A percentile compares a stretch with the other conserved stretches of the same genome.
phyloP scores from a whole-genome alignment of 2,329 filamentous ascomycete genomes.

The Neopestalotiopsis clavispora region DNA sequence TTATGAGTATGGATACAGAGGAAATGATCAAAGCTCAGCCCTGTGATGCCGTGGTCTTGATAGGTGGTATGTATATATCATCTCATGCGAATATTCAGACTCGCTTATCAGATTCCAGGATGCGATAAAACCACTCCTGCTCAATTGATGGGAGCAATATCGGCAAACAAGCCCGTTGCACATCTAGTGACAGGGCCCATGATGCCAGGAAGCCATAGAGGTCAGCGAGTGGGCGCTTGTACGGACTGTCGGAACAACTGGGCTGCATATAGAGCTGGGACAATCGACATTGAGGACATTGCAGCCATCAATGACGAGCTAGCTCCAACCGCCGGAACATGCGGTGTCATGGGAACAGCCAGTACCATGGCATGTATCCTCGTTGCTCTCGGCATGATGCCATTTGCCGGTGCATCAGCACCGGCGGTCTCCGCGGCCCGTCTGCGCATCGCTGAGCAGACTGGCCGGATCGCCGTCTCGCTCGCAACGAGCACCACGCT shows the following conservation, averaged over 20 bases:
- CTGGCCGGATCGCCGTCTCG: conserved; percentile 70
- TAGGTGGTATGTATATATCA: conserved; percentile 58
- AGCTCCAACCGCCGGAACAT: conserved; percentile 78
- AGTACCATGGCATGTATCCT: conserved; percentile 89
- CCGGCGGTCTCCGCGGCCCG: conserved; percentile 80
- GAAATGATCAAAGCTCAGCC: conserved; percentile 78
- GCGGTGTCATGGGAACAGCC: conserved; percentile 90
- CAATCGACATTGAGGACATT: conserved; percentile 75
- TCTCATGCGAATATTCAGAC: not conserved
- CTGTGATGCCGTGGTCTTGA: conserved; percentile 69
- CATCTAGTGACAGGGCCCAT: conserved; percentile 75
- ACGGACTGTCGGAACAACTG: conserved; percentile 78
- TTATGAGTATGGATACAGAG: conserved; percentile 83
- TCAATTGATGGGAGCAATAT: conserved; percentile 77
- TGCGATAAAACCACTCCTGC: conserved; percentile 79
- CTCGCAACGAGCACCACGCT: conserved; percentile 67
- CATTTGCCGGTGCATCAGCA: conserved; percentile 78
- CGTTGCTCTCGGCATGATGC: conserved; percentile 80
- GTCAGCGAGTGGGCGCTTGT: conserved; percentile 71
- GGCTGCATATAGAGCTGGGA: conserved; percentile 69
- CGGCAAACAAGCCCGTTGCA: conserved; percentile 73
- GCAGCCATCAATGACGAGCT: conserved; percentile 73
- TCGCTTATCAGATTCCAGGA: conserved; percentile 44
- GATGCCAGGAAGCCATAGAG: conserved; percentile 73
- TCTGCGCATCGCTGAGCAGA: conserved; percentile 80